Conservation (phyloP, 2,329 filamentous ascomycete genomes). For the Cytospora paraplurivora region DNA sequence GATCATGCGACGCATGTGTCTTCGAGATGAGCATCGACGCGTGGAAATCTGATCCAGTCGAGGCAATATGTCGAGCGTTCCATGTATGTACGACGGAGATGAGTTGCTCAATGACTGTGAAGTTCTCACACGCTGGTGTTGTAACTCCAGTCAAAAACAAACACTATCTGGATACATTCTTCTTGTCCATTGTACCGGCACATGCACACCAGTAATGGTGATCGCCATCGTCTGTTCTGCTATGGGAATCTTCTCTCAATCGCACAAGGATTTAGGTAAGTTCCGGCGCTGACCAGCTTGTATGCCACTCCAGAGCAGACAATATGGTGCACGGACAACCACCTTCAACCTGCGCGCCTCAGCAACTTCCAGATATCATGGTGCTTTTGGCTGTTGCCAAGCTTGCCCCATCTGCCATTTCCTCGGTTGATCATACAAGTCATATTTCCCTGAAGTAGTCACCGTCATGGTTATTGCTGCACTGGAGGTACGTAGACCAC, state of each 20-base stretch:
- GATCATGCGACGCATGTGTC: background rate
- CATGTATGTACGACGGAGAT: background rate
- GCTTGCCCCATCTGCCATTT: background rate
- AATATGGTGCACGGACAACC: too few species aligned
- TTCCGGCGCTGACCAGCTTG: background rate
- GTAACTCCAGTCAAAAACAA: background rate
- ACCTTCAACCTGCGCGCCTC: too few species aligned
- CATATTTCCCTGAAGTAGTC: background rate
- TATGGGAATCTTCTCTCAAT: background rate
- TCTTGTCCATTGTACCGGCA: background rate
- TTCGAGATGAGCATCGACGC: background rate
- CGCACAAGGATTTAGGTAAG: background rate
- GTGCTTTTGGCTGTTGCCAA: background rate
- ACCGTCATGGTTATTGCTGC: background rate
- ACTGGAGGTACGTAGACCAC: background rate
- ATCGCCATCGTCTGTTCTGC: background rate
- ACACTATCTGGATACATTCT: background rate
- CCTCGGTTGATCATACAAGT: background rate
- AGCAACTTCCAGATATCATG: too few species aligned
- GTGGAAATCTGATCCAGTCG: background rate
- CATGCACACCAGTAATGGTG: background rate
- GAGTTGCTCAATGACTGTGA: background rate
- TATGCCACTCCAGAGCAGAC: too few species aligned
- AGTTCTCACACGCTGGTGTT: background rate
- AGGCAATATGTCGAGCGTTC: background rate